These are phyloP conservation scores for Populus pruinosa DNA, from an alignment of 345 rosid genomes.

Conservation along the genomic window DNA sequence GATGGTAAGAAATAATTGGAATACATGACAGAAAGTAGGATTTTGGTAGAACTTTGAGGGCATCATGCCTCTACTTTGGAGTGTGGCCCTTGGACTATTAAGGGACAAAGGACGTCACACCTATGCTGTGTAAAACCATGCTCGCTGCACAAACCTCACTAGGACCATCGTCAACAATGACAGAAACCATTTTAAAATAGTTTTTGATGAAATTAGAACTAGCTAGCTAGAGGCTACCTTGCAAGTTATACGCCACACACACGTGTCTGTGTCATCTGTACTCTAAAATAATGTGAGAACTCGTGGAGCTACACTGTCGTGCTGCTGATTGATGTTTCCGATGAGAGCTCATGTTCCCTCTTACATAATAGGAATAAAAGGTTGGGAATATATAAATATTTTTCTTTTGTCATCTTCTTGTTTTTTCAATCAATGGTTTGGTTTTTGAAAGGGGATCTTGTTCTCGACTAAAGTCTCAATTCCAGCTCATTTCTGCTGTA, in stretches of 20 bases:
- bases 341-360: conserved; percentile 18
- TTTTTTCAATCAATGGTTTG: conserved; percentile 59
- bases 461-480: conserved; percentile 30
- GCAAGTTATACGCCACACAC: background rate
- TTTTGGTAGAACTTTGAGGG: background rate
- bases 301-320: conserved; percentile 22
- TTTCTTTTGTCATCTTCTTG: conserved; percentile 65
- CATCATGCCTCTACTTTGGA: background rate
- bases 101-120: background rate
- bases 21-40: background rate
- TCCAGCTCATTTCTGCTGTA: conserved; percentile 55
- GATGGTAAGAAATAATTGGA: no score
- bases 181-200: background rate
- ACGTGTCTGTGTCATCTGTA: background rate
- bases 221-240: background rate
- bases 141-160: no score
- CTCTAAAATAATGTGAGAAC: background rate
- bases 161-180: background rate
- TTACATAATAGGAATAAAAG: background rate
- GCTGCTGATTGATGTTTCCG: conserved; percentile 23
- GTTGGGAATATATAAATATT: conserved; percentile 18
- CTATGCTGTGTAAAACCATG: no score
- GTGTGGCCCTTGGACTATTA: background rate
- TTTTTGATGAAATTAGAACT: background rate
- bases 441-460: conserved; percentile 45